These are phyloP conservation scores for Pleodorina starrii DNA, from an alignment of 139 green algal species.

Conservation along the genomic window DNA sequence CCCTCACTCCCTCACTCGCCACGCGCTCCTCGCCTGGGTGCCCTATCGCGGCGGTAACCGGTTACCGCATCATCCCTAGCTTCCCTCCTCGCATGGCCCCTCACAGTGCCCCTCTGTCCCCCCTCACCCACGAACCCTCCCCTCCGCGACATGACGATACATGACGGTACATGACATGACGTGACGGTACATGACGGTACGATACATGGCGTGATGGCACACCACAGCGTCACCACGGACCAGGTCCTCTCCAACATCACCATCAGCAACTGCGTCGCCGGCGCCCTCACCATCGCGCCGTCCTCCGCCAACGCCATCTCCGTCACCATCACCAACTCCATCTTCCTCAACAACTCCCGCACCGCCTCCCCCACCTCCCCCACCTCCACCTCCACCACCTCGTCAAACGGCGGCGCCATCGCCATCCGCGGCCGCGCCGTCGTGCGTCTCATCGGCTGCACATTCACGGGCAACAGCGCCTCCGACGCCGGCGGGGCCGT, in stretches of 20 bases:
- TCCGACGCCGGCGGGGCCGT: neutral
- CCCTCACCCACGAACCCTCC: no score
- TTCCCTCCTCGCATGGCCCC: no score
- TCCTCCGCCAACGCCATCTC: neutral
- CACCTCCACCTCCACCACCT: constrained; percentile 1
- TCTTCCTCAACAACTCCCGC: neutral
- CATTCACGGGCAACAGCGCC: neutral
- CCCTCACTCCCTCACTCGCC: no score
- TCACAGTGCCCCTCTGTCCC: no score
- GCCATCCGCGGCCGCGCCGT: neutral
- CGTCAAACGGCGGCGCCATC: neutral
- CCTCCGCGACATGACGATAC: no score
- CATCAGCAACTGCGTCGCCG: neutral
- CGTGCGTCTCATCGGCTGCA: neutral
- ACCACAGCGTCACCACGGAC: neutral
- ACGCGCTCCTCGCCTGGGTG: no score
- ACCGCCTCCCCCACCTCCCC: neutral
- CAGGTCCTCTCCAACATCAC: neutral
- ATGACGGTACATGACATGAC: no score
- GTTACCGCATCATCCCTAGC: no score
- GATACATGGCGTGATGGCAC: no score
- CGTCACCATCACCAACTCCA: constrained; percentile 1
- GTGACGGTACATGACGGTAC: no score
- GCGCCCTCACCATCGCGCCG: neutral
- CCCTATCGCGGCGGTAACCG: no score